Percentiles rank a stretch among this genome's conserved stretches.
Conservation (phyloP, 164 flowering plant genomes). For the Malania oleifera region DNA sequence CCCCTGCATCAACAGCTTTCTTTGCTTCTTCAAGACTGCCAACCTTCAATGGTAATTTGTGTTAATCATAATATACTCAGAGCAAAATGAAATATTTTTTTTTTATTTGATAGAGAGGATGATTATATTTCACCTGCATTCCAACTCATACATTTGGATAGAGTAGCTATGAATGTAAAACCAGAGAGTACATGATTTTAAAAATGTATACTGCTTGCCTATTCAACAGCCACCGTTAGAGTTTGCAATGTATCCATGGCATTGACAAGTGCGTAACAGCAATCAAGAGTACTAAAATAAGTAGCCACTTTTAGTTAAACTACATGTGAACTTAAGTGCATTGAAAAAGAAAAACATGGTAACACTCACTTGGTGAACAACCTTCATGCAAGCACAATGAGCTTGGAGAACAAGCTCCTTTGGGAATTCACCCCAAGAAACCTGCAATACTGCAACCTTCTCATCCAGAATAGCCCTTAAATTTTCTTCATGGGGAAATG, state of each 20-base stretch:
- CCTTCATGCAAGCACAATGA: slow-evolving; percentile 74
- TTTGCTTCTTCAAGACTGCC: slow-evolving; percentile 68
- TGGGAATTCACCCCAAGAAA: slow-evolving; percentile 83
- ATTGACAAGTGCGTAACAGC: too few relatives aligned
- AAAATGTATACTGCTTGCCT: too few relatives aligned
- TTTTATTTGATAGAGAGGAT: too few relatives aligned
- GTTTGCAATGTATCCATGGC: too few relatives aligned
- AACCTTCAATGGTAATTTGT: slow-evolving; percentile 38
- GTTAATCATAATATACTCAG: slow-evolving; percentile 1
- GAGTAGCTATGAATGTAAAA: too few relatives aligned
- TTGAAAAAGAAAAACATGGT: neutral
- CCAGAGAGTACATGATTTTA: too few relatives aligned
- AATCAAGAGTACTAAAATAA: too few relatives aligned
- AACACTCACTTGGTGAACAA: slow-evolving; percentile 75
- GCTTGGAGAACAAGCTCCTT: slow-evolving; percentile 64
- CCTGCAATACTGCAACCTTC: slow-evolving; percentile 68
- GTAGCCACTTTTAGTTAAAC: too few relatives aligned
- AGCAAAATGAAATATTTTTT: neutral
- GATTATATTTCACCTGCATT: too few relatives aligned
- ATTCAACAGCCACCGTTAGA: too few relatives aligned
- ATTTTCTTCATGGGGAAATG: slow-evolving; percentile 77
- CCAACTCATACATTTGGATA: too few relatives aligned
- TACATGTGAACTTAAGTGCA: too few relatives aligned
- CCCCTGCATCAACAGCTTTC: slow-evolving; percentile 60
- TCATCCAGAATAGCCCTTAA: slow-evolving; percentile 69